phyloP scores from a whole-genome alignment of 352 stramenopile genomes.

The Phytophthora vignae region DNA sequence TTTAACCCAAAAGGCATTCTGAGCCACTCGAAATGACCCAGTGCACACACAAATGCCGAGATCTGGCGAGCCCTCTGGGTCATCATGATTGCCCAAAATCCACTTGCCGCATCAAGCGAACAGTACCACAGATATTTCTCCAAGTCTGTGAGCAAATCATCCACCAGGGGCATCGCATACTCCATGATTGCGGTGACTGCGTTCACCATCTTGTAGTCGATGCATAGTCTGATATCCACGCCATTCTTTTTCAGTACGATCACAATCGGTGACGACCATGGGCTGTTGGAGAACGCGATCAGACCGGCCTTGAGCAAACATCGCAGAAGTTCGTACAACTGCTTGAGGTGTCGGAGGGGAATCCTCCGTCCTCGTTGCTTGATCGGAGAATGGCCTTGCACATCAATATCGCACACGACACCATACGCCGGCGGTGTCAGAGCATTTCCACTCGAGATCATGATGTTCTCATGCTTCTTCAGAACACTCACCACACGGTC shows the following conservation, averaged over 20 bases:
- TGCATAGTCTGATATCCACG: background rate
- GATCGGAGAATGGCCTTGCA: background rate
- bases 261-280: background rate
- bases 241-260: constrained; percentile 4
- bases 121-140: background rate
- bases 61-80: background rate
- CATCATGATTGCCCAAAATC: background rate
- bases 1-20: background rate
- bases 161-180: background rate
- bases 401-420: background rate
- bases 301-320: background rate
- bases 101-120: background rate
- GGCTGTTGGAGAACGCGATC: background rate
- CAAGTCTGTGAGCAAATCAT: background rate
- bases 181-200: background rate
- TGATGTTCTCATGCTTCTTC: background rate
- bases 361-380: background rate
- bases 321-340: background rate
- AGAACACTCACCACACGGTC: background rate
- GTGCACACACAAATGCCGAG: background rate
- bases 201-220: constrained; percentile 1
- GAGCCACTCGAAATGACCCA: background rate
- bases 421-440: background rate
- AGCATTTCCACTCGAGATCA: background rate
- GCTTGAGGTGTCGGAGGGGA: background rate